Conservation (phyloP, 179 eudicot species). For the Silene noctiflora region DNA sequence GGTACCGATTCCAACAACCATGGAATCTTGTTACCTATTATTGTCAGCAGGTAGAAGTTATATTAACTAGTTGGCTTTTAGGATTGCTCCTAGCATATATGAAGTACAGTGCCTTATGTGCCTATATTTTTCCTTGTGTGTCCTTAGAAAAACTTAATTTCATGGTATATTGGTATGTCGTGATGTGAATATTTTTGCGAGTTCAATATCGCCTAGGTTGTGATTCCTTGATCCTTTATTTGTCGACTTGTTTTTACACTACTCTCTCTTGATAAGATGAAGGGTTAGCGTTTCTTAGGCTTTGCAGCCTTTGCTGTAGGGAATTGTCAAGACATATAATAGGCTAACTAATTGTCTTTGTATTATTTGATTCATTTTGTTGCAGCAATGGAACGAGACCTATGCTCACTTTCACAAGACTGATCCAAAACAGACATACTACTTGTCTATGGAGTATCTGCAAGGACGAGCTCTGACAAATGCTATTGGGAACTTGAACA, state of each 20-base stretch:
- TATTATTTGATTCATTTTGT: conserved; percentile 14
- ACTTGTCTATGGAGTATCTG: conserved; percentile 94
- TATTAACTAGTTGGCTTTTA: background rate
- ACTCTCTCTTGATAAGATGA: background rate
- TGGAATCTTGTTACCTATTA: background rate
- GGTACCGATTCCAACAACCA: conserved; percentile 31
- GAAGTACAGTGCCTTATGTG: too few species aligned
- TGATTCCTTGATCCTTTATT: background rate
- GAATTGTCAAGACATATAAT: background rate
- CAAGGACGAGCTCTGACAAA: conserved; percentile 96
- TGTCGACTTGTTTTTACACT: background rate
- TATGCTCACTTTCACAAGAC: conserved; percentile 76
- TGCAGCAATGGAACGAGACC: conserved; percentile 99
- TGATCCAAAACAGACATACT: conserved; percentile 96
- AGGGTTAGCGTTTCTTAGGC: background rate
- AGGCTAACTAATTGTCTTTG: conserved; percentile 15
- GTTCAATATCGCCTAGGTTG: background rate
- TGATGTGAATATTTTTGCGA: background rate
- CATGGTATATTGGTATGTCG: background rate
- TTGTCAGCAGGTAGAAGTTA: background rate
- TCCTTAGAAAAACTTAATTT: background rate
- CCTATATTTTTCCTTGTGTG: background rate
- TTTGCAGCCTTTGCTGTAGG: background rate
- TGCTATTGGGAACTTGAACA: conserved; percentile 88
- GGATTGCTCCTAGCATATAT: background rate